Base-by-base conservation (phyloP, 2,329 filamentous ascomycete genomes). In the Apiospora saccharicola region DNA sequence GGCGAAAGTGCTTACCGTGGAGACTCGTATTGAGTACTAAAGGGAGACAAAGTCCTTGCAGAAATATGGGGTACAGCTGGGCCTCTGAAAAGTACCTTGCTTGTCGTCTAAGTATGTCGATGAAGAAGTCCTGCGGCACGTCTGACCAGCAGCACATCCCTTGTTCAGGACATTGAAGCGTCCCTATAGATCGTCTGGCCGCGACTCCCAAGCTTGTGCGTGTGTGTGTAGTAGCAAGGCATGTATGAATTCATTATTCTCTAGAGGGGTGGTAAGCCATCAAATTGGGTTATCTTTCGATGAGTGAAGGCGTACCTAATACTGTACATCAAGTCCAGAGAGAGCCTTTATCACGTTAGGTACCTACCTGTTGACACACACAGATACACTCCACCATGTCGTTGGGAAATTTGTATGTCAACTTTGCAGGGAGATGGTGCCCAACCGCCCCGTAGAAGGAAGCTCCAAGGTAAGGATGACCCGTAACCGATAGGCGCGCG, bases 241-340 rank as follows among this genome's bases (percentile, higher is more conserved):
- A 4, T 41, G 19, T 64, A 64, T 64, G 57, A 64, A 64, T 34
- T 64, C 57, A 64, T 64, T 10, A 22, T 22, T n/a, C 34, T 13
- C 57, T 19, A 64, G 57, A 64, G 19, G 57, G 37, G 57, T 64
- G 57, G 30, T 41, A 64, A 41, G 57, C 30, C 34, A 64, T 24
- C 1, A 14, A 24, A 64, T 34, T 19, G 22, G 8, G n/a, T 2
- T 6, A n/a, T 10, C 57, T 3, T n/a, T 14, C 19, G 19, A 37
- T 10, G 13, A 34, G 12, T 16, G 34, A 34, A 8, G 34, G 26
- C 30, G 30, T 37, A 37, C 12, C 30, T 8, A 30, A 30, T 30
- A 30, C 26, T 51, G n/a, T 26, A 37, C 6, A 30, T 37, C 30
- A 12, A 37, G 53, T 37, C 53, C 34, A 61, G 53, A 34, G 30